Percentiles rank a stretch among this genome's conserved stretches.
These are phyloP conservation scores for Phytopythium kandeliae DNA, from an alignment of 352 stramenopile species.

Conservation along the genomic window DNA sequence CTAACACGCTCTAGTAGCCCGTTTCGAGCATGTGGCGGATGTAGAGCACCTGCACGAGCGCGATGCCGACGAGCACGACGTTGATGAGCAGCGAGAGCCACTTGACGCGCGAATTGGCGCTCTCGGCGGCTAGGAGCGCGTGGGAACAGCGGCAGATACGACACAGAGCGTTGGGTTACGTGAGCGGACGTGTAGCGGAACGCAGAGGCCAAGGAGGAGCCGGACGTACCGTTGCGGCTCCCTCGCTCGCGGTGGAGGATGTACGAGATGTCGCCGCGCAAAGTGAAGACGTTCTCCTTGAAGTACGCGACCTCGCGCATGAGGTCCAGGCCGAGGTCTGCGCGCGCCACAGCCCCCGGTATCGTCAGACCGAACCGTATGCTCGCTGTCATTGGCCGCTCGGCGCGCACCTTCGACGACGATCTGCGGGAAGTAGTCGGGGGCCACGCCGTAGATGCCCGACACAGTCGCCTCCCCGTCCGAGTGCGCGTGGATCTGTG, in stretches of 20 bases:
- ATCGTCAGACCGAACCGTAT: too few species aligned
- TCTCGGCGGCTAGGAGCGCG: conserved; percentile 51
- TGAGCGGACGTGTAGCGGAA: too few species aligned
- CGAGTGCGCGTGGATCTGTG: conserved; percentile 43
- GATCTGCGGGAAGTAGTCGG: conserved; percentile 75
- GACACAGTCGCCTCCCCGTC: conserved; percentile 49
- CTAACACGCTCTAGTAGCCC: conserved; percentile 40
- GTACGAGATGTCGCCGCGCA: conserved; percentile 74
- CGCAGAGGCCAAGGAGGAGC: too few species aligned
- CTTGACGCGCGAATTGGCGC: conserved; percentile 74
- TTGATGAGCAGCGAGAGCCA: conserved; percentile 81
- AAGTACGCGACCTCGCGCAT: conserved; percentile 82
- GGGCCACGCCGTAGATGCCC: conserved; percentile 47
- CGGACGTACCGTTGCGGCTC: conserved; percentile 52
- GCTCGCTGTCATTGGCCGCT: too few species aligned
- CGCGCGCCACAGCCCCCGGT: not conserved
- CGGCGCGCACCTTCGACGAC: conserved; percentile 67
- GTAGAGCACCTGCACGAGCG: conserved; percentile 77
- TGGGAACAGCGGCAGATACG: conserved; percentile 8
- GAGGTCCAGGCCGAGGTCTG: conserved; percentile 70
- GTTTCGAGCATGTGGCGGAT: conserved; percentile 77
- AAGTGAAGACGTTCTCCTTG: conserved; percentile 71
- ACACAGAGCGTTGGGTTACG: too few species aligned
- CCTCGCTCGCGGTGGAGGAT: conserved; percentile 71
- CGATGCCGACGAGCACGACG: conserved; percentile 68